These are phyloP conservation scores for Colletotrichum lini DNA, from an alignment of 2,329 filamentous ascomycete species.

Conservation along the genomic window DNA sequence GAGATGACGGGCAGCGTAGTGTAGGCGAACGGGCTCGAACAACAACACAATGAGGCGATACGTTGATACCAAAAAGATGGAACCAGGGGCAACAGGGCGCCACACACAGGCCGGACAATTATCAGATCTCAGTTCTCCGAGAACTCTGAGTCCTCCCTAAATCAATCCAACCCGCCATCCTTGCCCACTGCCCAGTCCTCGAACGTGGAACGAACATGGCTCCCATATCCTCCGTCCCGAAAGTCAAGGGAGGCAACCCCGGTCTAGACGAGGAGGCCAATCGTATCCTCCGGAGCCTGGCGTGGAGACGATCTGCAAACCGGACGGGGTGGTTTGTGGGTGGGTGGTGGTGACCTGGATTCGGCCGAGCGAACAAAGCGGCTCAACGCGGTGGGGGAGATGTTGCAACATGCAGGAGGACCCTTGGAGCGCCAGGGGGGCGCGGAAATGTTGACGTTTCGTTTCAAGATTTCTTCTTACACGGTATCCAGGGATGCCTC, in stretches of 20 bases:
- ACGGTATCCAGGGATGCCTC: conserved; percentile 20
- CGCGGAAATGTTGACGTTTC: conserved; percentile 20
- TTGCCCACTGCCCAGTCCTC: neutral
- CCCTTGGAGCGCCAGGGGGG: conserved; percentile 9
- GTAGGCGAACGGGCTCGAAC: conserved; percentile 1
- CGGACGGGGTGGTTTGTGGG: neutral
- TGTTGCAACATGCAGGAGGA: conserved; percentile 6
- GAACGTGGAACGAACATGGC: conserved; percentile 18
- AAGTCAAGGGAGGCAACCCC: conserved; percentile 12
- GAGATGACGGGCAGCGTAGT: neutral
- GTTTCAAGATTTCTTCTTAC: conserved; percentile 29
- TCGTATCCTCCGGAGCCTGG: conserved; percentile 20
- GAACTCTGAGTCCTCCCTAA: neutral
- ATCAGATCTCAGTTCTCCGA: conserved; percentile 4
- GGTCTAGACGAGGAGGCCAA: conserved; percentile 34
- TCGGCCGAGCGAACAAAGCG: conserved; percentile 35
- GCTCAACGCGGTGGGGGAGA: neutral
- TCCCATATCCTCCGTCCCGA: conserved; percentile 24
- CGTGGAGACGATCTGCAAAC: conserved; percentile 22
- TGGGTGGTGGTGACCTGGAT: neutral
- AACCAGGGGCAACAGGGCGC: neutral
- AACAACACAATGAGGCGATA: conserved; percentile 18
- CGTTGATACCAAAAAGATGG: neutral
- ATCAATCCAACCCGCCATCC: no score
- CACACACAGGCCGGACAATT: neutral